Conservation (phyloP, 108 stramenopile genomes). For the Fragilaria radians region DNA sequence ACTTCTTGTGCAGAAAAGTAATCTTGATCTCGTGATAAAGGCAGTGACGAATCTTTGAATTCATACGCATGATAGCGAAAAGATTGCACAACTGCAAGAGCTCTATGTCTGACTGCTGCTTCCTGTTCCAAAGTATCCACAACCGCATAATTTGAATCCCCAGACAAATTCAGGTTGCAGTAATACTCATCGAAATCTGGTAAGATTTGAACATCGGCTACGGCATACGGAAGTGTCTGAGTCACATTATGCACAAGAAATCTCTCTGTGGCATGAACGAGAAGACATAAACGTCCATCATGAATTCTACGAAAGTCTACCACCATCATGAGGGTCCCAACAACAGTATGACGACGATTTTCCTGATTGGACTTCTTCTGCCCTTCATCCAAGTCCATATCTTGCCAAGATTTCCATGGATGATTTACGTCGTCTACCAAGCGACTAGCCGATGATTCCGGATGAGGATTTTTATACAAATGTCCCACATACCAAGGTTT, state of each 20-base stretch:
- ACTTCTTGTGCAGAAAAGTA: conserved; percentile 41
- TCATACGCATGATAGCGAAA: conserved; percentile 62
- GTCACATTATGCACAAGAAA: conserved; percentile 55
- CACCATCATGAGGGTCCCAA: conserved; percentile 63
- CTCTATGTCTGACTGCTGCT: conserved; percentile 12
- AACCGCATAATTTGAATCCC: conserved; percentile 2
- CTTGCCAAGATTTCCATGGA: conserved; percentile 29
- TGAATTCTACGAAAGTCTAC: conserved; percentile 57
- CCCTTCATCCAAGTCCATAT: conserved; percentile 11
- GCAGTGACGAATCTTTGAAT: conserved; percentile 36
- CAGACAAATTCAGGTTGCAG: too few species aligned
- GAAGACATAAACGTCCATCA: conserved; percentile 56
- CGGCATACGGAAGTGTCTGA: conserved; percentile 47
- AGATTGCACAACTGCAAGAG: conserved; percentile 41
- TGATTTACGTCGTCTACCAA: conserved; percentile 12
- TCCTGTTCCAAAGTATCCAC: not conserved
- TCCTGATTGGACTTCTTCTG: not conserved
- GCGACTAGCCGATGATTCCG: conserved; percentile 16
- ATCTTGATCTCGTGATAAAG: conserved; percentile 25
- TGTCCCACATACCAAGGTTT: conserved; percentile 62
- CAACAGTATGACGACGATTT: conserved; percentile 20
- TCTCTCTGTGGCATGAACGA: conserved; percentile 66
- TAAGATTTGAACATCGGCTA: conserved; percentile 60
- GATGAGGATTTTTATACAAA: conserved; percentile 46
- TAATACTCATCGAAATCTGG: conserved; percentile 62